Evolutionary conservation across 1,284 basidiomycete species (phyloP).

Genomic region (Apiotrichum siamense): DNA sequence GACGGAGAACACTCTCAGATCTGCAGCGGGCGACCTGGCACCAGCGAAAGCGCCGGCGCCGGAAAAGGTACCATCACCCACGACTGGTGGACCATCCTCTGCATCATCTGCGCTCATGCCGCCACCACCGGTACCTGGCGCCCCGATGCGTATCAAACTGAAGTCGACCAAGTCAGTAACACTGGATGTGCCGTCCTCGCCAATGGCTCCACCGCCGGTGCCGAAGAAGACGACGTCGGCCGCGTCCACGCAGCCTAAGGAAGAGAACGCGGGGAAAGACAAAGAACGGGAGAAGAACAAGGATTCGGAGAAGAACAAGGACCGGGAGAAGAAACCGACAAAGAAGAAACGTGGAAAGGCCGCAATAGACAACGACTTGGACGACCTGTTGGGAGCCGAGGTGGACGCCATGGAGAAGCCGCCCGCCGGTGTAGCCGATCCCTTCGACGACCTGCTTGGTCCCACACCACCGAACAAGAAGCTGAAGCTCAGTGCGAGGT

Average conservation of each 20-base stretch:
- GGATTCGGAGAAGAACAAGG: slow-evolving; percentile 13
- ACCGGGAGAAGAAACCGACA: slow-evolving; percentile 1
- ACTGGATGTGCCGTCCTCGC: slow-evolving; percentile 18
- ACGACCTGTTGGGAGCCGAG: slow-evolving; percentile 43
- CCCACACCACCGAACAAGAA: slow-evolving; percentile 27
- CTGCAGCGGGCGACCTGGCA: slow-evolving; percentile 8
- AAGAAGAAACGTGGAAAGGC: slow-evolving; percentile 10
- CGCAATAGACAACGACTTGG: slow-evolving; percentile 16
- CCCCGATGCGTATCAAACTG: slow-evolving; percentile 28
- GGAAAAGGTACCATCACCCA: not conserved
- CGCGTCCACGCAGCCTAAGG: not conserved
- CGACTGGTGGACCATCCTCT: not conserved
- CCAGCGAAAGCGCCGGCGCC: not conserved
- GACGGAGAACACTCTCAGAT: slow-evolving; percentile 35
- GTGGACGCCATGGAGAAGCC: slow-evolving; percentile 38
- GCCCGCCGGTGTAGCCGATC: slow-evolving; percentile 12
- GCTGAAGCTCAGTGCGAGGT: slow-evolving; percentile 25
- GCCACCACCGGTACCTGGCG: slow-evolving; percentile 12
- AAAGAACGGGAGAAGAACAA: slow-evolving; percentile 1
- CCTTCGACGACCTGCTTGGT: slow-evolving; percentile 29
- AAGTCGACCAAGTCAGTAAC: slow-evolving; percentile 30
- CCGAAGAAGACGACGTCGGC: slow-evolving; percentile 20
- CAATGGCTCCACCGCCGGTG: slow-evolving; percentile 43
- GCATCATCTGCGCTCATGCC: slow-evolving; percentile 13
- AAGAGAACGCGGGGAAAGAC: slow-evolving; percentile 13